These are phyloP conservation scores for Alternaria burnsii DNA, from an alignment of 2,329 filamentous ascomycete genomes.

Conservation along the genomic window DNA sequence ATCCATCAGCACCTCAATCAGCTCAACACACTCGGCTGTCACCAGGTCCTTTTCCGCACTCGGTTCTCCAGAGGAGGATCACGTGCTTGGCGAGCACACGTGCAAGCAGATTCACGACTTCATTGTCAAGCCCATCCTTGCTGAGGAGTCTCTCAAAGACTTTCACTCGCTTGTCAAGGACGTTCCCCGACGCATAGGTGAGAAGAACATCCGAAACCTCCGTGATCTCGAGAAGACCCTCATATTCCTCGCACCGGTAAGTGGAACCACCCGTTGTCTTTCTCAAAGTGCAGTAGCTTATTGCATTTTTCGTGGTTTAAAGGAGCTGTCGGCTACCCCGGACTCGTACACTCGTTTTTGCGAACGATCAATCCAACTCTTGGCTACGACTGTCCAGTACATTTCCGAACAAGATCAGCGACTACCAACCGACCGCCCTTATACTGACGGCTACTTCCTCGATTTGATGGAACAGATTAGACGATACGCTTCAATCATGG, in stretches of 20 bases:
- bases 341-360: slow-evolving; percentile 86
- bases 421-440: slow-evolving; percentile 84
- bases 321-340: slow-evolving; percentile 76
- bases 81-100: slow-evolving; percentile 73
- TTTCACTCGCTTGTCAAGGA: slow-evolving; percentile 83
- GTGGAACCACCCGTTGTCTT: slow-evolving; percentile 64
- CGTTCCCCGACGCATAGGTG: slow-evolving; percentile 79
- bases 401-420: slow-evolving; percentile 87
- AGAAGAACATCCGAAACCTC: slow-evolving; percentile 87
- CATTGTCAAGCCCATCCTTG: slow-evolving; percentile 78
- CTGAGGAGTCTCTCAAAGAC: slow-evolving; percentile 75
- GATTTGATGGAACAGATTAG: slow-evolving; percentile 94
- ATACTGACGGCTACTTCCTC: slow-evolving; percentile 96
- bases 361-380: slow-evolving; percentile 86
- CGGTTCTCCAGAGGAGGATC: slow-evolving; percentile 52
- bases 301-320: slow-evolving; percentile 68
- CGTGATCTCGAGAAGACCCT: slow-evolving; percentile 94
- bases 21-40: slow-evolving; percentile 50
- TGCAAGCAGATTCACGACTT: slow-evolving; percentile 81
- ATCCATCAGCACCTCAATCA: slow-evolving; percentile 50
- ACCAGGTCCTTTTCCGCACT: slow-evolving; percentile 57
- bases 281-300: slow-evolving; percentile 71
- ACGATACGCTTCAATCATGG: slow-evolving; percentile 86
- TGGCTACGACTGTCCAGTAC: slow-evolving; percentile 87
- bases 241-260: slow-evolving; percentile 91